These are phyloP conservation scores for Fusarium sp. DNA, from an alignment of 2,329 filamentous ascomycete species.

Conservation along the genomic window DNA sequence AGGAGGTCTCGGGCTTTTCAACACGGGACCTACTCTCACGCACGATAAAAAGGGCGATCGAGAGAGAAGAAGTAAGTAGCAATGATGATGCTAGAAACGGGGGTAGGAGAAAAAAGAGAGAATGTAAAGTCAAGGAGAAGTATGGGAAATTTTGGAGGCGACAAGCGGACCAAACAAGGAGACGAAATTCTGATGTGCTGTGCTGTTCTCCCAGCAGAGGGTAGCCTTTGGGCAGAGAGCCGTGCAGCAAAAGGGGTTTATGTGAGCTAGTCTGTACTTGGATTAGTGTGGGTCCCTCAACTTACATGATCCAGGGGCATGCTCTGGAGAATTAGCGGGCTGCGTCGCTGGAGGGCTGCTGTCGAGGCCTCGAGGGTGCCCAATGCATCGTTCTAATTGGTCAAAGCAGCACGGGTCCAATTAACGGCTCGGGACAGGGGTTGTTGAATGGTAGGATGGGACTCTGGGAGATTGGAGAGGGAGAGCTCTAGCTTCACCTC, in stretches of 20 bases:
- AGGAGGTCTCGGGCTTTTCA: slow-evolving; percentile 43
- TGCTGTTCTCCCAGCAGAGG: slow-evolving; percentile 51
- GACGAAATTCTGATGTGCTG: slow-evolving; percentile 54
- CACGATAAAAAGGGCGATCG: slow-evolving; percentile 46
- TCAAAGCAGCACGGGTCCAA: slow-evolving; percentile 32
- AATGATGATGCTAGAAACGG: slow-evolving; percentile 54
- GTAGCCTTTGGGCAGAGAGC: slow-evolving; percentile 45
- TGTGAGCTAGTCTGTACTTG: slow-evolving; percentile 45
- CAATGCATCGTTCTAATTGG: slow-evolving; percentile 40
- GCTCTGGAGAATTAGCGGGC: slow-evolving; percentile 51
- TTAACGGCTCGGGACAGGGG: slow-evolving; percentile 44
- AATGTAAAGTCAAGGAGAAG: slow-evolving; percentile 47
- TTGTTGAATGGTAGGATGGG: slow-evolving; percentile 34
- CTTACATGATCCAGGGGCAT: slow-evolving; percentile 42
- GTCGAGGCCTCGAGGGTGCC: slow-evolving; percentile 20
- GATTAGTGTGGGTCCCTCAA: slow-evolving; percentile 43
- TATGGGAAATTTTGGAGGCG: slow-evolving; percentile 51
- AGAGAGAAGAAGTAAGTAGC: slow-evolving; percentile 54
- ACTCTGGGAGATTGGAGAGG: slow-evolving; percentile 42
- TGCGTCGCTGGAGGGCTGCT: slow-evolving; percentile 42
- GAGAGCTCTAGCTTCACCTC: slow-evolving; percentile 39
- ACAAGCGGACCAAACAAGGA: slow-evolving; percentile 48
- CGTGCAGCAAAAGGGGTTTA: slow-evolving; percentile 54
- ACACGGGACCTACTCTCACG: slow-evolving; percentile 47
- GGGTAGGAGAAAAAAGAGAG: slow-evolving; percentile 44